Evolutionary conservation across 768 basidiomycete species (phyloP), one percentile per base, ranked within the genome.

Genomic region (Boletus reticuloceps): DNA sequence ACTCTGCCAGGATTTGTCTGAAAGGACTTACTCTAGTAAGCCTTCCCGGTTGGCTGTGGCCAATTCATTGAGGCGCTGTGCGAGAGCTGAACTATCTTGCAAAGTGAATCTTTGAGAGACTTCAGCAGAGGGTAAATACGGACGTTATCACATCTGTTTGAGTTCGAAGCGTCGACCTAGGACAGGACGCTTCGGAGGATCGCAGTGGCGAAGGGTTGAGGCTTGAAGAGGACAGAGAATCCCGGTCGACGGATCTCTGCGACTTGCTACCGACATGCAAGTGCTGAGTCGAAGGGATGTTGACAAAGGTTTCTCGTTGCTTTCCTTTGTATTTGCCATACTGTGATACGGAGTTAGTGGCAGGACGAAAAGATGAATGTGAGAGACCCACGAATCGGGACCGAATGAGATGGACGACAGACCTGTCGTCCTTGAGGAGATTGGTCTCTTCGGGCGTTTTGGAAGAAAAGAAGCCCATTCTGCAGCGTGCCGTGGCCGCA

Each of bases 31-130:
- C 89, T 83, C 83, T 50, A 93, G 76, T 47, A 93, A 75, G 31
- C 91, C 91, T 64, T 93, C 85, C 7, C 86, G 80, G 68, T 93
- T 91, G 34, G 91, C 90, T 20, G 79, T 70, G 16, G 91, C 89
- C 53, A 94, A 75, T 69, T 93, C 91, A 57, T 90, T 83, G 59
- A 94, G 78, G 54, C 88, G 81, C 72, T 91, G 86, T 17, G 91
- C 90, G 58, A 94, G 79, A 22, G 87, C 87, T 56, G 83, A 76
- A 53, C 90, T 93, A 48, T 56, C 42, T 51, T 47, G 16, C 47
- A 61, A 58, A 51, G 49, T 58, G 41, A 58, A 53, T 42, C 17
- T 37, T 50, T 20, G 54, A 53, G n/a, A 63, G 49, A 58, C 39
- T 45, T 32, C 41, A 50, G 37, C 36, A 54, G 42, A 53, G 58